Percentiles rank a stretch among this genome's conserved stretches.
Conservation (phyloP, 73 alveolate genomes). For the Diophrys appendiculata region DNA sequence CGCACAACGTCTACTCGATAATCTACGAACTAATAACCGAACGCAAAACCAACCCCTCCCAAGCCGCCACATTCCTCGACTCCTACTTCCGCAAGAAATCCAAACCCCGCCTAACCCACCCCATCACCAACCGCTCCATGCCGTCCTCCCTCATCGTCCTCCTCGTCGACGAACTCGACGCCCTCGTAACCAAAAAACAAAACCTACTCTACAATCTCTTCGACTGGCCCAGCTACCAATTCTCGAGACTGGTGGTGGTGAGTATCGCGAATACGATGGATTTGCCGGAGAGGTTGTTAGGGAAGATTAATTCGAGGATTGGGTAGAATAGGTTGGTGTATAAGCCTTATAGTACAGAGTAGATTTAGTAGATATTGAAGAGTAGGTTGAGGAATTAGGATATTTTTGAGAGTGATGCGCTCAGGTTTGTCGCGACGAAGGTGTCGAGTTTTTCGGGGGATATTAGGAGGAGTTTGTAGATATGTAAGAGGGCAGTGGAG, state of each 20-base stretch:
- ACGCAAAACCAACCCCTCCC: slow-evolving; percentile 45
- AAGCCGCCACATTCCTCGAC: slow-evolving; percentile 55
- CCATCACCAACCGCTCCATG: background rate
- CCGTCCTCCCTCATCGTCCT: slow-evolving; percentile 42
- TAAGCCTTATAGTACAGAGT: slow-evolving; percentile 83
- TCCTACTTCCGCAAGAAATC: slow-evolving; percentile 46
- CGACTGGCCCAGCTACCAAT: slow-evolving; percentile 89
- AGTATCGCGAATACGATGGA: slow-evolving; percentile 97
- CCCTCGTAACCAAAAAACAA: slow-evolving; percentile 78
- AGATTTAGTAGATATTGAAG: slow-evolving; percentile 74
- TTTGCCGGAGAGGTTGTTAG: slow-evolving; percentile 85
- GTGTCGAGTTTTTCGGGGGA: slow-evolving; percentile 91
- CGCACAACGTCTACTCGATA: slow-evolving; percentile 51
- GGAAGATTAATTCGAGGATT: slow-evolving; percentile 85
- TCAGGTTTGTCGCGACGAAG: slow-evolving; percentile 75
- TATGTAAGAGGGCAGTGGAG: slow-evolving; percentile 87
- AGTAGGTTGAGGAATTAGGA: slow-evolving; percentile 73
- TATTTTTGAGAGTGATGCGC: slow-evolving; percentile 67
- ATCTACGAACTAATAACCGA: slow-evolving; percentile 65
- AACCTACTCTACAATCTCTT: slow-evolving; percentile 85
- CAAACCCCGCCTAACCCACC: slow-evolving; percentile 10
- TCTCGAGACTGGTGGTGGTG: slow-evolving; percentile 80
- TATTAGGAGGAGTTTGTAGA: slow-evolving; percentile 83
- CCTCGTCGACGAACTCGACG: slow-evolving; percentile 95
- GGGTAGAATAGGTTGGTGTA: slow-evolving; percentile 92